A percentile compares a stretch with the other conserved stretches of the same genome.
These are phyloP conservation scores for Kwoniella shivajii DNA, from an alignment of 1,284 basidiomycete genomes.

Conservation along the genomic window DNA sequence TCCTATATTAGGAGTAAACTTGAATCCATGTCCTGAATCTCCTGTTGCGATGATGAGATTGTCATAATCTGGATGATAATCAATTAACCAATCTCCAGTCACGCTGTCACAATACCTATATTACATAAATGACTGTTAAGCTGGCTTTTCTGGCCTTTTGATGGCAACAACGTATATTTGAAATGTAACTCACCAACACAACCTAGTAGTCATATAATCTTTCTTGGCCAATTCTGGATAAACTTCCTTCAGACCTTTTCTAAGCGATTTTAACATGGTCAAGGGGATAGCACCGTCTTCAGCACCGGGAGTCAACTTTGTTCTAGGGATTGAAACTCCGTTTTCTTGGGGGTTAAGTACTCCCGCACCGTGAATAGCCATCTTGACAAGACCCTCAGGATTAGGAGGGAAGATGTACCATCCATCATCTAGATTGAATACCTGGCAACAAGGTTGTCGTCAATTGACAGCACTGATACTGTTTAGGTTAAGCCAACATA, in stretches of 20 bases:
- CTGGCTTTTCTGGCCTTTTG: too few species aligned
- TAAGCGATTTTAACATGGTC: slow-evolving; percentile 36
- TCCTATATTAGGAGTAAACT: slow-evolving; percentile 82
- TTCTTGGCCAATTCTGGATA: slow-evolving; percentile 52
- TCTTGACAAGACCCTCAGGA: slow-evolving; percentile 54
- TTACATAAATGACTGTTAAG: too few species aligned
- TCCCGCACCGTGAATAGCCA: slow-evolving; percentile 57
- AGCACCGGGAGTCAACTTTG: slow-evolving; percentile 48
- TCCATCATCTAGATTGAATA: slow-evolving; percentile 53
- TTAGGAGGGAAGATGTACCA: slow-evolving; percentile 58
- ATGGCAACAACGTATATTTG: neutral
- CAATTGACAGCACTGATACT: neutral
- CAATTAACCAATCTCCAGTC: slow-evolving; percentile 57
- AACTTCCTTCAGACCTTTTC: slow-evolving; percentile 35
- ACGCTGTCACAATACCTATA: slow-evolving; percentile 55
- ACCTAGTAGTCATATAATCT: slow-evolving; percentile 47
- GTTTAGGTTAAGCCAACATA: neutral
- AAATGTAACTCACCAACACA: slow-evolving; percentile 42
- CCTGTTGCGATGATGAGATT: slow-evolving; percentile 56
- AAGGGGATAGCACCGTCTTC: slow-evolving; percentile 48
- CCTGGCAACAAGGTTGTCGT: slow-evolving; percentile 14
- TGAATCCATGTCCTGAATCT: slow-evolving; percentile 58
- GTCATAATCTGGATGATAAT: slow-evolving; percentile 53
- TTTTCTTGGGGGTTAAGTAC: slow-evolving; percentile 40
- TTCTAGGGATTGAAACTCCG: slow-evolving; percentile 49